Conservation (phyloP, 1,284 basidiomycete genomes). For the Pseudozyma tsukubaensis region DNA sequence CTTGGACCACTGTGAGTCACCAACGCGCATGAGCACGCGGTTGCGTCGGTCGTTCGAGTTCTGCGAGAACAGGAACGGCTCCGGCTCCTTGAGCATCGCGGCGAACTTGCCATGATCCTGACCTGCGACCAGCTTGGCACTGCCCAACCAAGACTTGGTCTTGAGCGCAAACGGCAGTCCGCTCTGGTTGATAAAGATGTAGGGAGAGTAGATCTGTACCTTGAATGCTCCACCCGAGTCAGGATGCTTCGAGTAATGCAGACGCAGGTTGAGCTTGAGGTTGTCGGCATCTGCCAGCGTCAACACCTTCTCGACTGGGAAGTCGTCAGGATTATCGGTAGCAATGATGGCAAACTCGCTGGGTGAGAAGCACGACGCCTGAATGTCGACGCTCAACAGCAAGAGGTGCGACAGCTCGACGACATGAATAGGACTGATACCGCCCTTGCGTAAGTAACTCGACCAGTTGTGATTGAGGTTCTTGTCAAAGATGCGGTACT, state of each 20-base stretch:
- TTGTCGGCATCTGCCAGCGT: slow-evolving; percentile 81
- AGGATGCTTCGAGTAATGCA: slow-evolving; percentile 84
- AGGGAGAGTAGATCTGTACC: slow-evolving; percentile 95
- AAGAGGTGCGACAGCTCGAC: slow-evolving; percentile 94
- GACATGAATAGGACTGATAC: slow-evolving; percentile 95
- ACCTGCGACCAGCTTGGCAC: slow-evolving; percentile 86
- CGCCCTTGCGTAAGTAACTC: slow-evolving; percentile 92
- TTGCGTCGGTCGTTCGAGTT: slow-evolving; percentile 81
- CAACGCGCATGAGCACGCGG: slow-evolving; percentile 84
- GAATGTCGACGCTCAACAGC: slow-evolving; percentile 87
- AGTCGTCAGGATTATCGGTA: slow-evolving; percentile 90
- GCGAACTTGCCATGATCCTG: slow-evolving; percentile 70
- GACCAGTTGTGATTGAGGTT: slow-evolving; percentile 84
- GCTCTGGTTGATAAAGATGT: slow-evolving; percentile 92
- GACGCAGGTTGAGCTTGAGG: slow-evolving; percentile 81
- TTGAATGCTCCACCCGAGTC: slow-evolving; percentile 98
- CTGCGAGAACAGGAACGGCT: slow-evolving; percentile 81
- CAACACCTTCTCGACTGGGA: slow-evolving; percentile 81
- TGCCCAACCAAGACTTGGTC: slow-evolving; percentile 79
- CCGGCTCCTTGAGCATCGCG: slow-evolving; percentile 69
- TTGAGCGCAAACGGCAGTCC: slow-evolving; percentile 84
- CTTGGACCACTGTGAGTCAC: slow-evolving; percentile 89
- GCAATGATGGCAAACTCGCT: slow-evolving; percentile 99
- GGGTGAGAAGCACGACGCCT: slow-evolving; percentile 86
- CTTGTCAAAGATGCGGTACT: slow-evolving; percentile 95